phyloP scores from a whole-genome alignment of 495 filamentous ascomycete species.

The Stereocaulon alpinum region DNA sequence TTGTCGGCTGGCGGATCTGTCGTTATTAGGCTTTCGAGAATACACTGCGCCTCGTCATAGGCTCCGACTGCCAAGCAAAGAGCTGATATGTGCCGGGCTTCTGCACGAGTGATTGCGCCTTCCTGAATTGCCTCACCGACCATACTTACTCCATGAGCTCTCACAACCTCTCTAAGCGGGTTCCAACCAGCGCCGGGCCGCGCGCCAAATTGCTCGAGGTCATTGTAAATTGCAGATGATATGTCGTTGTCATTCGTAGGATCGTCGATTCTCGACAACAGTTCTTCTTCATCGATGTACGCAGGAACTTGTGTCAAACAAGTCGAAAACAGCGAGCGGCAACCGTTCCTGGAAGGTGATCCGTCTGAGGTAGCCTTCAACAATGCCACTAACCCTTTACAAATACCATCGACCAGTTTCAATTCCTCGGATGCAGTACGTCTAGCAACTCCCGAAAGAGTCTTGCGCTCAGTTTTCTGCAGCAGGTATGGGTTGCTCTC shows the following conservation, averaged over 20 bases:
- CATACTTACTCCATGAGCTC: constrained; percentile 54
- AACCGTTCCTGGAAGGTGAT: constrained; percentile 18
- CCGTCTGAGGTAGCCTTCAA: constrained; percentile 33
- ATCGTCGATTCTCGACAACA: constrained; percentile 40
- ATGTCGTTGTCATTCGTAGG: constrained; percentile 36
- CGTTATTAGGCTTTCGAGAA: constrained; percentile 16
- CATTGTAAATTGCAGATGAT: constrained; percentile 44
- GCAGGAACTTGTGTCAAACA: constrained; percentile 51
- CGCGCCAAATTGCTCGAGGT: constrained; percentile 52
- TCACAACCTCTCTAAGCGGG: constrained; percentile 51
- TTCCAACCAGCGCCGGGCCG: constrained; percentile 48
- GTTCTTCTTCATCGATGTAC: constrained; percentile 52
- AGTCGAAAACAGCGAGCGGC: constrained; percentile 54
- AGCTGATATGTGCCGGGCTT: constrained; percentile 1
- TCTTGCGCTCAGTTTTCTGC: not conserved
- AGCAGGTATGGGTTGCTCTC: not conserved
- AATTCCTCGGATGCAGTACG: constrained; percentile 15
- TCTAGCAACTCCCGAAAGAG: constrained; percentile 5
- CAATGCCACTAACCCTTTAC: constrained; percentile 38
- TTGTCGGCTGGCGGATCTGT: not conserved
- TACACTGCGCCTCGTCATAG: constrained; percentile 17
- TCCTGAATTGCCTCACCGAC: constrained; percentile 45
- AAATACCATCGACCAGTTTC: constrained; percentile 32
- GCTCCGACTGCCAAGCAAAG: constrained; percentile 12
- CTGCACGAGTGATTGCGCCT: constrained; percentile 31